A percentile compares a stretch with the other conserved stretches of the same genome.
Conservation (phyloP, 495 filamentous ascomycete genomes). For the Acidiella bohemica region DNA sequence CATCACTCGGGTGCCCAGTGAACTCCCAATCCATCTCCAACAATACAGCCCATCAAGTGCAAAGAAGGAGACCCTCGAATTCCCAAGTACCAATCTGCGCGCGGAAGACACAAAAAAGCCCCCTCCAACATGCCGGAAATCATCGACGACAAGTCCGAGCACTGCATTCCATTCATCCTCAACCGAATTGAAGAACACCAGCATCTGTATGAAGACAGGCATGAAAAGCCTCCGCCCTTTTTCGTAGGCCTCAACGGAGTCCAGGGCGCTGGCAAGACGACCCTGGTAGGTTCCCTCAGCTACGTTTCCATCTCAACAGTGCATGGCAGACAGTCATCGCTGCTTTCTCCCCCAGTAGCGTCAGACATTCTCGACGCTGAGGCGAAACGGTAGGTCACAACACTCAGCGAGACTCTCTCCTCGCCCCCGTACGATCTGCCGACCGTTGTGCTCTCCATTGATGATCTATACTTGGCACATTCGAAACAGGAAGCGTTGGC, state of each 20-base stretch:
- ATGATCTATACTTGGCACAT: conserved; percentile 79
- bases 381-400: conserved; percentile 38
- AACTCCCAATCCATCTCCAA: no score
- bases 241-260: conserved; percentile 54
- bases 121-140: conserved; percentile 29
- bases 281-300: conserved; percentile 43
- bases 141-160: conserved; percentile 73
- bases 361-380: not conserved
- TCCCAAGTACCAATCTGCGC: no score
- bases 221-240: conserved; percentile 37
- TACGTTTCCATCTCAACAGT: not conserved
- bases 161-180: conserved; percentile 78
- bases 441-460: conserved; percentile 70
- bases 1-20: no score
- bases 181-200: conserved; percentile 44
- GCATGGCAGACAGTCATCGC: no score
- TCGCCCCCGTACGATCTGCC: conserved; percentile 52
- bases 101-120: no score
- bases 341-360: no score
- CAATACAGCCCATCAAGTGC: no score
- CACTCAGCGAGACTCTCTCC: conserved; percentile 51
- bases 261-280: conserved; percentile 85
- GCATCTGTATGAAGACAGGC: conserved; percentile 24
- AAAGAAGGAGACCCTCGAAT: no score
- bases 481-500: conserved; percentile 58